Evolutionary conservation across 306 rosid species (phyloP).

Genomic region (Cucumis melo): DNA sequence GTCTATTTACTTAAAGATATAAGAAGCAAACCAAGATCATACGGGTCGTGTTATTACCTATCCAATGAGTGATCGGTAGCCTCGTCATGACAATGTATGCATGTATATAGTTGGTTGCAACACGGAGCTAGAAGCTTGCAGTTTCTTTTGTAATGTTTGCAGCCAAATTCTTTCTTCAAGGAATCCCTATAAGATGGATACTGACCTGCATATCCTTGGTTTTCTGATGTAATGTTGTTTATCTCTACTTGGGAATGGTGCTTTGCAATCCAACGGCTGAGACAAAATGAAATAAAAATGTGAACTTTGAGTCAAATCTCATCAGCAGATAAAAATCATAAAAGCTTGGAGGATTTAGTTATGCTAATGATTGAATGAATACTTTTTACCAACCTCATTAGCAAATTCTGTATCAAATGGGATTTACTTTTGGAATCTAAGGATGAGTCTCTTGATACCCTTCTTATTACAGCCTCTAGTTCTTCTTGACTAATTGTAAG

Average conservation of each 20-base stretch:
- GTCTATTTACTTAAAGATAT: neutral
- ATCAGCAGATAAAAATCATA: neutral
- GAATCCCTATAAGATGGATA: slow-evolving; percentile 67
- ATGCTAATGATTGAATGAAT: neutral
- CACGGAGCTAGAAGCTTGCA: slow-evolving; percentile 78
- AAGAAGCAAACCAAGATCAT: neutral
- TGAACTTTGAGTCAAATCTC: neutral
- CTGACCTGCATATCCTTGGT: slow-evolving; percentile 51
- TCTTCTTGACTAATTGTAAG: slow-evolving; percentile 64
- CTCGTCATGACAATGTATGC: slow-evolving; percentile 88
- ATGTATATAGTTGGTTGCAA: slow-evolving; percentile 72
- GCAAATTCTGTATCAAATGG: slow-evolving; percentile 58
- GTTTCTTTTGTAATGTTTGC: slow-evolving; percentile 89
- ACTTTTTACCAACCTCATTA: slow-evolving; percentile 51
- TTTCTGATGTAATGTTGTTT: slow-evolving; percentile 20
- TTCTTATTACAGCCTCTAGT: slow-evolving; percentile 58
- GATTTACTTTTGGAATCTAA: slow-evolving; percentile 57
- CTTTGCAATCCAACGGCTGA: slow-evolving; percentile 77
- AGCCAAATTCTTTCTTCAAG: slow-evolving; percentile 41
- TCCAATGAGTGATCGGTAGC: slow-evolving; percentile 51
- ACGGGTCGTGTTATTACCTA: slow-evolving; percentile 27
- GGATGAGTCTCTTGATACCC: slow-evolving; percentile 61
- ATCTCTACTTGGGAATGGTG: slow-evolving; percentile 37
- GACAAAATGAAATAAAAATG: slow-evolving; percentile 9
- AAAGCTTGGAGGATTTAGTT: neutral